Evolutionary conservation across 768 basidiomycete species (phyloP), one percentile per base, ranked within the genome.

Genomic region (Coprinopsis strossmayeri): DNA sequence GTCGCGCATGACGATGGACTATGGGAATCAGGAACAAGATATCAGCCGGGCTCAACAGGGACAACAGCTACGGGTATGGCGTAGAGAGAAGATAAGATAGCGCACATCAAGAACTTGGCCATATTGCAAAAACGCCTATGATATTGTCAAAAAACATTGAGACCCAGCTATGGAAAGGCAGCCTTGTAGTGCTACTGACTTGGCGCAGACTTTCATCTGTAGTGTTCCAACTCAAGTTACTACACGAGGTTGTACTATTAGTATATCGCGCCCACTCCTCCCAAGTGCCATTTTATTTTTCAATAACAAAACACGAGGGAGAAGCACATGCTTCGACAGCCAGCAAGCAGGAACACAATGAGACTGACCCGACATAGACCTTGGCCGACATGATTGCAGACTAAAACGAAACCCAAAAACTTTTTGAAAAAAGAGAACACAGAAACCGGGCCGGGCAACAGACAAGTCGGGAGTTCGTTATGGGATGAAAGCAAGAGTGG

Each of bases 1-100:
- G 72, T 98, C 94, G 73, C 91, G 87, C 93, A 95, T 95, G 67
- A 95, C 92, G 71, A 95, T 92, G 59, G 87, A 88, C 91, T 96
- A 69, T n/a, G n/a, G n/a, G 56, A 69, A 11, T 64, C 58, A 56
- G 57, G 49, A 70, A 65, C 59, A 71, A 70, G 62, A 66, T 64
- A 65, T 58, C 62, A 60, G 62, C 62, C 63, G 67, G 62, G 7
- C 52, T 51, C 51, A 18, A 18, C 35, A 38, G 35, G 35, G 18
- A 34, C 55, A 46, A 45, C 51, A 58, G 54, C 51, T 30, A 45
- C 50, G 42, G 59, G 42, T 55, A 32, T 49, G 44, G 56, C 44
- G 56, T 40, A 55, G 52, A 57, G 59, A 58, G 59, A 69, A 23
- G 64, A 67, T 59, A 72, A 69, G 62, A 69, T 66, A 68, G 83